phyloP scores from a whole-genome alignment of 768 basidiomycete genomes.

The Gymnopilus dilepis region DNA sequence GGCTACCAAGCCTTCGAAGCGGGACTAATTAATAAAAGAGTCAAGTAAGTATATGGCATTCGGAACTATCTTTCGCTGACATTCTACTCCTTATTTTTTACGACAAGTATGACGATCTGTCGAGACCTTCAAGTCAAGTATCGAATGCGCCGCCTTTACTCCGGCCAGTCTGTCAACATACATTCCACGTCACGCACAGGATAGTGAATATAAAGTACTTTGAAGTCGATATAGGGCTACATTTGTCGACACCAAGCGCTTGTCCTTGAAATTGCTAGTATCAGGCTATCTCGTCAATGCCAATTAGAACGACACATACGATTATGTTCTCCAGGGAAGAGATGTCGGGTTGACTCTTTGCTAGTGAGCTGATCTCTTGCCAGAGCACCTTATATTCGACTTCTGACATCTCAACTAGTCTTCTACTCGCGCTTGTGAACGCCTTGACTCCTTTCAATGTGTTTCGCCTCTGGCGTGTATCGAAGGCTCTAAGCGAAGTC shows the following conservation, averaged over 20 bases:
- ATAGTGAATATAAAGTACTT: background rate
- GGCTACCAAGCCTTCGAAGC: background rate
- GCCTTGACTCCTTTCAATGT: no score
- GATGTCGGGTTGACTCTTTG: no score
- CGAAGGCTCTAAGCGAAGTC: no score
- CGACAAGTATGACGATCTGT: background rate
- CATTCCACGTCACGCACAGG: background rate
- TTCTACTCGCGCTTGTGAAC: no score
- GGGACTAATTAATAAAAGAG: background rate
- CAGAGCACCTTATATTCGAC: no score
- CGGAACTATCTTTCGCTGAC: background rate
- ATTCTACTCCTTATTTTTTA: background rate
- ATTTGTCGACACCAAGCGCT: background rate
- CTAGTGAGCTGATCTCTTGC: no score
- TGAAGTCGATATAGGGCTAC: background rate
- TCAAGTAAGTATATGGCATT: background rate
- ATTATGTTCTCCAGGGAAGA: no score
- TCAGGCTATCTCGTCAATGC: background rate
- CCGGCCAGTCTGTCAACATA: background rate
- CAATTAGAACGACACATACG: no score
- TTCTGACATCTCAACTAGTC: no score
- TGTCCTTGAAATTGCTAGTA: background rate
- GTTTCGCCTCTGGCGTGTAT: no score
- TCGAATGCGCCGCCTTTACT: background rate
- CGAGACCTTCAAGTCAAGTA: background rate